Percentiles rank a stretch among this genome's conserved stretches.
Conservation (phyloP, 164 flowering plant genomes). For the Amborella trichopoda region DNA sequence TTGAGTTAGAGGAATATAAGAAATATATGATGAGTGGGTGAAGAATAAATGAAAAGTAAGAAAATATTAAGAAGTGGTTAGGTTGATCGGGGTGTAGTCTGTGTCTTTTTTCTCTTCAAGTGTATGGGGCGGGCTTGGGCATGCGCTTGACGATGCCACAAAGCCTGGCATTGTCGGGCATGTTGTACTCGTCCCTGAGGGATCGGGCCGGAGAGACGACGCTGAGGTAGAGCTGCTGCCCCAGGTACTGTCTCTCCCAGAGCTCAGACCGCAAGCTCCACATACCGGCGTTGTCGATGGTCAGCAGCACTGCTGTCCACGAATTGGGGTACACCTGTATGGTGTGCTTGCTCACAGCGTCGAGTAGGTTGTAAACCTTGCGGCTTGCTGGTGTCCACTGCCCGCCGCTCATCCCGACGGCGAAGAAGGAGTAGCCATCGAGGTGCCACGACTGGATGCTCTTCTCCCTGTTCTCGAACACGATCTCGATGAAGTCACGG, state of each 20-base stretch:
- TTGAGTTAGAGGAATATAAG: no score
- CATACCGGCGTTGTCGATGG: constrained; percentile 44
- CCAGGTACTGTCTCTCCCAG: constrained; percentile 30
- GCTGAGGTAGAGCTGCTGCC: constrained; percentile 39
- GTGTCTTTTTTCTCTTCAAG: no score
- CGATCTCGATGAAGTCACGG: constrained; percentile 57
- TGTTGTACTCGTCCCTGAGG: constrained; percentile 34
- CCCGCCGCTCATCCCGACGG: constrained; percentile 43
- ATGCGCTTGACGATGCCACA: constrained; percentile 32
- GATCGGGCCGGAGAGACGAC: constrained; percentile 29
- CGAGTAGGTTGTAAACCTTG: constrained; percentile 35
- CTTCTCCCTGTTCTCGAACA: constrained; percentile 61
- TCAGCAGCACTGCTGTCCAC: constrained; percentile 40
- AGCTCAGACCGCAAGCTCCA: constrained; percentile 31
- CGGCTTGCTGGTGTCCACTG: constrained; percentile 35
- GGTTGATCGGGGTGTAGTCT: no score
- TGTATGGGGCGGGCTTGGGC: constrained; percentile 30
- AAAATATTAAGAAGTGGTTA: no score
- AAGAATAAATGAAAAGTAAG: no score
- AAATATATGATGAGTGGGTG: no score
- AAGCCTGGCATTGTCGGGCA: constrained; percentile 13
- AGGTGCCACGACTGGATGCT: constrained; percentile 70
- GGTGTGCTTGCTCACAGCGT: constrained; percentile 38
- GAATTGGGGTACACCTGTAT: constrained; percentile 39
- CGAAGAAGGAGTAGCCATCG: constrained; percentile 71